phyloP scores from a whole-genome alignment of 2,329 filamentous ascomycete species.

The Aureobasidium sp. region DNA sequence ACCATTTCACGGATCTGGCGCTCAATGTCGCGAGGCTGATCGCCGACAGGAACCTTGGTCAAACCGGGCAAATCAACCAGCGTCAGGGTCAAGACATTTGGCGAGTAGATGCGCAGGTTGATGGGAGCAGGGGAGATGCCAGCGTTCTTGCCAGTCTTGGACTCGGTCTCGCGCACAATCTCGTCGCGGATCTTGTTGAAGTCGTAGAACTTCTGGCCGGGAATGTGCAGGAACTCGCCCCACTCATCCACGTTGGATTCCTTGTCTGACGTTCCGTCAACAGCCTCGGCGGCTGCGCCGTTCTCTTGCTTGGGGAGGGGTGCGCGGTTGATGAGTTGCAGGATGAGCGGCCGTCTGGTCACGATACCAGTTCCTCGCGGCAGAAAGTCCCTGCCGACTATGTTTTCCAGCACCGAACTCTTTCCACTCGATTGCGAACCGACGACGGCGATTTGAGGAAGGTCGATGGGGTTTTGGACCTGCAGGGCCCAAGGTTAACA shows the following conservation, averaged over 20 bases:
- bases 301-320: constrained; percentile 58
- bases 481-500: constrained; percentile 31
- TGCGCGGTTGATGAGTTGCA: constrained; percentile 93
- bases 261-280: constrained; percentile 62
- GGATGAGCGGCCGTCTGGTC: constrained; percentile 87
- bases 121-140: constrained; percentile 96
- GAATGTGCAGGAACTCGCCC: constrained; percentile 97
- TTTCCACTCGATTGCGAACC: constrained; percentile 99
- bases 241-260: constrained; percentile 92
- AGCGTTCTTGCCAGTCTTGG: constrained; percentile 91
- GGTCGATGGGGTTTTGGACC: constrained; percentile 98
- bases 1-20: constrained; percentile 97
- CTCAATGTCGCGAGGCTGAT: constrained; percentile 95
- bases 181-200: constrained; percentile 98
- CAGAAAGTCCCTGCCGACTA: constrained; percentile 95
- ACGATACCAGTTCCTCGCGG: constrained; percentile 97
- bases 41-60: constrained; percentile 93
- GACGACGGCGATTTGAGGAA: constrained; percentile 96
- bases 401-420: constrained; percentile 98
- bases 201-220: constrained; percentile 94
- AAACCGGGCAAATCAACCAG: constrained; percentile 93
- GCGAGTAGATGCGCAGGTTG: constrained; percentile 96
- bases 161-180: constrained; percentile 92
- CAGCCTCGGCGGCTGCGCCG: constrained; percentile 57
- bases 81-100: constrained; percentile 93